Base-by-base conservation (phyloP, 2,329 filamentous ascomycete species). In the Aureobasidium vineae region DNA sequence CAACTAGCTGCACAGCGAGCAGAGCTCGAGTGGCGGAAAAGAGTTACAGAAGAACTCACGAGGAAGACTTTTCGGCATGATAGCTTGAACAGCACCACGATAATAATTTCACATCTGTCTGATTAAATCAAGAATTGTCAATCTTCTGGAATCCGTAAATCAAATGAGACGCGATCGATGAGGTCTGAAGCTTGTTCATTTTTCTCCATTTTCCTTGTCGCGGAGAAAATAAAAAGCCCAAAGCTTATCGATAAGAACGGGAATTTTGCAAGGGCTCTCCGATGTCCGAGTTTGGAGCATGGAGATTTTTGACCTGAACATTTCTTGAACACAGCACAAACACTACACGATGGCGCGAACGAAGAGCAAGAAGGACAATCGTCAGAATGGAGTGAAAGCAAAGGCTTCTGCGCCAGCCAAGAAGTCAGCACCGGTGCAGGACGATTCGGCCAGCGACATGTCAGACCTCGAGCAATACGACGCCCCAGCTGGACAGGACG, bases 211-310 rank as follows among this genome's bases (percentile, higher is more conserved):
- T 33, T 23, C 31, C 26, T 43, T 23, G 16, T 11, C 3, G 15
- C 31, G 10, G 16, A 54, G 49, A 16, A 8, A 45, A 23, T 40
- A 8, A 56, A 23, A 21, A 38, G 19, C 8, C 4, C 33, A 36
- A 26, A 31, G 61, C 61, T 64, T 65, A 65, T 65, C 63, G 63
- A 65, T 65, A 65, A 65, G 63, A 52, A 45, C 54, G 54, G 26
- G 43, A 65, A 45, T 65, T 65, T 65, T 59, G 38, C 38, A 43
- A 31, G 54, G 40, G 31, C 8, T 36, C 40, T 49, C 57, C 57
- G 57, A 49, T 61, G 57, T 49, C 57, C 57, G 57, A 61, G 41
- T 47, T 38, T 61, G 57, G 54, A 59, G 38, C 23, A 45, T 45
- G 38, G 54, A 59, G 54, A 59, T 61, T 61, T 61, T 49, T 61